These are phyloP conservation scores for Saposhnikovia divaricata DNA, from an alignment of 129 eudicot species.

Conservation along the genomic window DNA sequence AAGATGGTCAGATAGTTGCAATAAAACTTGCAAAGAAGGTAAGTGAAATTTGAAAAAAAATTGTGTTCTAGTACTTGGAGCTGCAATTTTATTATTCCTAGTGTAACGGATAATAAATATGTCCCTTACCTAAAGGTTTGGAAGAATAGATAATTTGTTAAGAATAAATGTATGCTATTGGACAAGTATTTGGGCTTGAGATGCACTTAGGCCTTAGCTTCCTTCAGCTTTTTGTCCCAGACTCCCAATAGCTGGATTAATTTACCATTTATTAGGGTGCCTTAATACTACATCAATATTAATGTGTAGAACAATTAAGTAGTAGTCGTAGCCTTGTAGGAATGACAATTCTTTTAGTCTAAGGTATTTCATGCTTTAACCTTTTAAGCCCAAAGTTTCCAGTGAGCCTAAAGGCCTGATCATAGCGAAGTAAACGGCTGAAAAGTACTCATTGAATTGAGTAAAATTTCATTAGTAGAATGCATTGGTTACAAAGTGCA, in stretches of 20 bases:
- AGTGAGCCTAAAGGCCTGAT: not conserved
- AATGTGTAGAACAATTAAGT: not conserved
- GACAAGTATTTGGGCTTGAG: not conserved
- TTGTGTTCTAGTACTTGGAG: not conserved
- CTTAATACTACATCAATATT: not conserved
- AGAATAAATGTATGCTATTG: not conserved
- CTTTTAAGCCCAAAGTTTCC: not conserved
- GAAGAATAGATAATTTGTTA: not conserved
- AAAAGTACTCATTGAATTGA: too few relatives aligned
- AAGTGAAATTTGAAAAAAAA: not conserved
- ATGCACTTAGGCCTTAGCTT: not conserved
- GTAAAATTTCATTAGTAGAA: not conserved
- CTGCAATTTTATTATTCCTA: not conserved
- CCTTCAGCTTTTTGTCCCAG: not conserved
- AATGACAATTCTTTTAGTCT: not conserved
- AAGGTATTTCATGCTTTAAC: not conserved
- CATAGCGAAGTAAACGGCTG: not conserved
- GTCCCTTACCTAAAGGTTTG: not conserved
- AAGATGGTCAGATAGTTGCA: slow-evolving; percentile 74
- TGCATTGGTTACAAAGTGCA: not conserved
- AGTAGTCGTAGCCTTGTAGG: not conserved
- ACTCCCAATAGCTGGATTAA: not conserved
- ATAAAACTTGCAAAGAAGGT: slow-evolving; percentile 95
- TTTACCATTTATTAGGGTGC: not conserved
- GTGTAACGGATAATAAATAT: not conserved